Evolutionary conservation across 345 rosid species (phyloP).

Genomic region (Ailanthus altissimus): DNA sequence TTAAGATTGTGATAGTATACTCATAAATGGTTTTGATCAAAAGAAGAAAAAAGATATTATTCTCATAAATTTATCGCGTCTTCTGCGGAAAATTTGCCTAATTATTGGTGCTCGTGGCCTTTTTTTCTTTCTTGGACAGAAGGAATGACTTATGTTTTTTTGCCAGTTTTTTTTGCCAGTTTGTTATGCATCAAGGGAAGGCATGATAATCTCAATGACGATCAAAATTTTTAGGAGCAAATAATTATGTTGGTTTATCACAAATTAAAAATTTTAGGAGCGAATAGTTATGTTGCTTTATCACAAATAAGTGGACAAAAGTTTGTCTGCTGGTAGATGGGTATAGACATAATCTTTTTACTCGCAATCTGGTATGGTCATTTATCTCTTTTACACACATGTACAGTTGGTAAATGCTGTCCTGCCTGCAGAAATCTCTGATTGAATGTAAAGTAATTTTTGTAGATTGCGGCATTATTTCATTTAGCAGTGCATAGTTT

Average conservation of each 20-base stretch:
- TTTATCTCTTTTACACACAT: not conserved
- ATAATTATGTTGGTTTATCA: not conserved
- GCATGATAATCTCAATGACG: not conserved
- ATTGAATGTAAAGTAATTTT: not conserved
- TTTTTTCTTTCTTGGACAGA: not conserved
- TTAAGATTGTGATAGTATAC: not conserved
- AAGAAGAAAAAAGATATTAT: not conserved
- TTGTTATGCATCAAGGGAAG: not conserved
- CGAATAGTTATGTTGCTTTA: not conserved
- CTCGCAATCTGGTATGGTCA: not conserved
- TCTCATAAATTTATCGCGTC: not conserved
- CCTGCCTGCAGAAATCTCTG: not conserved
- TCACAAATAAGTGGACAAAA: not conserved
- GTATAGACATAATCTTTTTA: not conserved
- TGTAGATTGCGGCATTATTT: not conserved
- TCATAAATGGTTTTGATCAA: not conserved
- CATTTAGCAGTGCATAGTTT: not conserved
- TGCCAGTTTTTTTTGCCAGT: not conserved
- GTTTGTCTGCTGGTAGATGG: not conserved
- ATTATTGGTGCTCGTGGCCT: not conserved
- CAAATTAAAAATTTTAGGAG: not conserved
- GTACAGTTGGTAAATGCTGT: not conserved
- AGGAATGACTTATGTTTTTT: not conserved
- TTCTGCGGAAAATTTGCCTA: not conserved
- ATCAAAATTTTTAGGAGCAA: not conserved